Evolutionary conservation across 1,284 basidiomycete genomes (phyloP), one percentile per base, ranked within the genome.

Genomic region (Apiotrichum akiyoshidainum): DNA sequence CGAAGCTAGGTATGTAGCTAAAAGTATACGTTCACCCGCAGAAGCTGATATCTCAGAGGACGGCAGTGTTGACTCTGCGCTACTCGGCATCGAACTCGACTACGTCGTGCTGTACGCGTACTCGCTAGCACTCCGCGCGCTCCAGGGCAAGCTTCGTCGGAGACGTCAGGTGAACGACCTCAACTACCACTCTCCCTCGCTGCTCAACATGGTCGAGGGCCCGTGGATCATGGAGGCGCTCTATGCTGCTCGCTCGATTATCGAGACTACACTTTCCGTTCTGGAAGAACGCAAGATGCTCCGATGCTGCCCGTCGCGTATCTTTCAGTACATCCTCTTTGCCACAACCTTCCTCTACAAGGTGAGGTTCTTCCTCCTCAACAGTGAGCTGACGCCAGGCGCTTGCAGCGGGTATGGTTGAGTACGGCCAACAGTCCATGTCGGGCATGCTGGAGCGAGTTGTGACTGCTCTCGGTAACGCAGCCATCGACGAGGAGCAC

Each of bases 301-400:
- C 12, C 46, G 57, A 1, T 45, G 49, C 42, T 58, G 56, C 50
- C 60, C 60, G 8, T 53, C 54, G 0, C 47, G 60, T 2, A 58
- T 58, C 26, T 58, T 58, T 42, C 60, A 61, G 37, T 61, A 58
- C 42, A 55, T 55, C 37, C 56, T 61, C 7, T 61, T 61, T 17
- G 60, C 60, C 11, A 55, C 57, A 10, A 61, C 60, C 8, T 61
- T 61, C 54, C 50, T 61, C 9, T 61, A 61, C 60, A 61, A 61
- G 50, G 58, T 51, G 42, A 44, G 51, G 31, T 44, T 11, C 33
- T 5, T 12, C 14, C 16, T 2, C 14, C 4, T 11, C 10, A 7
- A 52, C 1, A 7, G n/a, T n/a, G n/a, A 12, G 41, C 57, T 58
- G 26, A 58, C 47, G 1, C 14, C 42, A 54, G 57, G 60, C 60